Conservation (phyloP, 805 yeast species). For the Yarrowia deformans region DNA sequence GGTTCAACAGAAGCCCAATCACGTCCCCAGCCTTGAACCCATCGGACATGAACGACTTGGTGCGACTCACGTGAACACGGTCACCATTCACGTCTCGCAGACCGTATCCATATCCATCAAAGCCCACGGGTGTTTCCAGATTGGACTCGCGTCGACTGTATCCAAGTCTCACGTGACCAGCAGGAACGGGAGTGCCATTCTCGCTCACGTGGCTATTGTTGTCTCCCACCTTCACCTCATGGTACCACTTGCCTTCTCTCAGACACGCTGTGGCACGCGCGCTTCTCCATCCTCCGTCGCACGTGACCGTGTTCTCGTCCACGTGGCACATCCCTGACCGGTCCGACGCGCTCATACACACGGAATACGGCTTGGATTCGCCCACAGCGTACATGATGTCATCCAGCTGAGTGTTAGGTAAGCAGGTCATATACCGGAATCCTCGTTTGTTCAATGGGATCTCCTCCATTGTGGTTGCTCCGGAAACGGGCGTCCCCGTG, state of each 20-base stretch:
- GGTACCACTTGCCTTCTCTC: constrained; percentile 79
- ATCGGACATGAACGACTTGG: constrained; percentile 58
- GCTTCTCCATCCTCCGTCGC: constrained; percentile 80
- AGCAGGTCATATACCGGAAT: constrained; percentile 79
- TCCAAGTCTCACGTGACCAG: constrained; percentile 79
- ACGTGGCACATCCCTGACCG: constrained; percentile 54
- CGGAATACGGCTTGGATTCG: constrained; percentile 71
- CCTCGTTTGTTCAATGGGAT: constrained; percentile 81
- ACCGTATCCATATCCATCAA: constrained; percentile 93
- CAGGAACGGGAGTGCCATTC: constrained; percentile 8
- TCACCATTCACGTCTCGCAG: constrained; percentile 80
- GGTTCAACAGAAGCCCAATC: constrained; percentile 74
- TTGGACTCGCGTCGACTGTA: constrained; percentile 85
- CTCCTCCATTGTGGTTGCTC: constrained; percentile 61
- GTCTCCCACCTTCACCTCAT: constrained; percentile 71
- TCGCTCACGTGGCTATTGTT: constrained; percentile 48
- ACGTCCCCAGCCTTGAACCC: constrained; percentile 77
- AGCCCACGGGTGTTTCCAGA: constrained; percentile 94
- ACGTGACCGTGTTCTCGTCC: constrained; percentile 52
- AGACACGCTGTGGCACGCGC: constrained; percentile 76
- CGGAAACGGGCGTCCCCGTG: constrained; percentile 19
- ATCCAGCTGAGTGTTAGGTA: constrained; percentile 63
- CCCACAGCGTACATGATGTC: constrained; percentile 71
- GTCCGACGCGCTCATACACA: constrained; percentile 71
- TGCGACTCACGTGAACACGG: constrained; percentile 76